Base-by-base conservation (phyloP, 768 basidiomycete species). In the Phanerochaete sordida region DNA sequence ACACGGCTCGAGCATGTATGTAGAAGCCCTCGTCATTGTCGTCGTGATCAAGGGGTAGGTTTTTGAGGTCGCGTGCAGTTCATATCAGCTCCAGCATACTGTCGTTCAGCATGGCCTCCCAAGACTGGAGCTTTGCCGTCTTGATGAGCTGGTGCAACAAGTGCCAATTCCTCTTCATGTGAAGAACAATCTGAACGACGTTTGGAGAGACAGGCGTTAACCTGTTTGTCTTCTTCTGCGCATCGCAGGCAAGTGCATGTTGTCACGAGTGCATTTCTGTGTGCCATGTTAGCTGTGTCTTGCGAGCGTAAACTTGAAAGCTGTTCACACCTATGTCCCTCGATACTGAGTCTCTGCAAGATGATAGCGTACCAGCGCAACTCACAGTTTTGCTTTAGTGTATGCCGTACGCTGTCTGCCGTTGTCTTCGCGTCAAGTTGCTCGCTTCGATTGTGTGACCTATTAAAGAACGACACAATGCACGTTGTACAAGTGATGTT, bases 41-140 rank as follows among this genome's bases (percentile, higher is more conserved):
- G 4, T 55, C 57, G 6, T 57, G 56, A 12, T 68, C 64, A 3
- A 64, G 15, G 8, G 46, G 15, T 24, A 72, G 35, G 21, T 65
- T 56, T 4, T 43, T 48, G 55, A 73, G 63, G 3, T 58, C 58
- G 23, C 59, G 54, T 15, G 67, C 68, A 56, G 63, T 64, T 8
- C 60, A 59, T 2, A 76, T 68, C 1, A 75, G 61, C 52, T 74
- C 66, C 2, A 76, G 69, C 72, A 76, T 75, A 60, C 75, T 76
- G 44, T 72, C 72, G 13, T 73, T 71, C n/a, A 74, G 64, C 2
- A 62, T 72, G n/a, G 69, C 65, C 26, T 72, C 62, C 3, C 63
- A 64, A 8, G 68, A 65, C 57, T 76, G 70, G 19, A 71, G 55
- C 55, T 74, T 74, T 13, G 59, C 49, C 12, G 67, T 64, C 3